Evolutionary conservation across 805 yeast genomes (phyloP).

Genomic region (Soucietia sequanensis): DNA sequence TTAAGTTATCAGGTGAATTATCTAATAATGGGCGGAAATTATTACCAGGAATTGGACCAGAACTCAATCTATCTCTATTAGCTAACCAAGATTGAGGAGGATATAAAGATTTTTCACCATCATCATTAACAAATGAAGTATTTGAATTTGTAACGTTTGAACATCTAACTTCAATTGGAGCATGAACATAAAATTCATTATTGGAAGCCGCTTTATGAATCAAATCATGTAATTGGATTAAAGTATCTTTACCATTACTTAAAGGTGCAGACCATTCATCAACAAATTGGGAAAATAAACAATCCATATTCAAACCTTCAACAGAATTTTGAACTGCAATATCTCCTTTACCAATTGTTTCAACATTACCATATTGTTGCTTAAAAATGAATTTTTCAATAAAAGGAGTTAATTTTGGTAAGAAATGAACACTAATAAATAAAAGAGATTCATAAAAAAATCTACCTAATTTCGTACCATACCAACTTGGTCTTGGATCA

Average conservation of each 20-base stretch:
- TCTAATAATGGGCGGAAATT: slow-evolving; percentile 78
- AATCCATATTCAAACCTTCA: slow-evolving; percentile 92
- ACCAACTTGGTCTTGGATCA: slow-evolving; percentile 73
- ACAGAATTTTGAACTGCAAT: slow-evolving; percentile 76
- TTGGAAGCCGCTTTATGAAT: slow-evolving; percentile 57
- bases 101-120: slow-evolving; percentile 38
- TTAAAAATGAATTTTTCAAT: slow-evolving; percentile 83
- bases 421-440: slow-evolving; percentile 72
- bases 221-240: slow-evolving; percentile 59
- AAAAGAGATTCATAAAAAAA: slow-evolving; percentile 74
- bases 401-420: slow-evolving; percentile 76
- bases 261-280: slow-evolving; percentile 98
- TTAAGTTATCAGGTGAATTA: slow-evolving; percentile 62
- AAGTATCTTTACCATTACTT: slow-evolving; percentile 68
- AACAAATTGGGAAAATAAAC: slow-evolving; percentile 89
- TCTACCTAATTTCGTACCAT: slow-evolving; percentile 79
- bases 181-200: slow-evolving; percentile 80
- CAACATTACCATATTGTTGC: slow-evolving; percentile 78
- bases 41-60: slow-evolving; percentile 87
- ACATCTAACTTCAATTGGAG: slow-evolving; percentile 93
- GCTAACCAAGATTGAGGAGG: slow-evolving; percentile 50
- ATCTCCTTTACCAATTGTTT: slow-evolving; percentile 60
- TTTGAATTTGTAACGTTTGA: slow-evolving; percentile 71
- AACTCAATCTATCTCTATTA: slow-evolving; percentile 48
- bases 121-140: slow-evolving; percentile 31